Evolutionary conservation across 1,139 yeast genomes (phyloP), one percentile per base, ranked within the genome.

Genomic region (Sugiyamaella pinicola): DNA sequence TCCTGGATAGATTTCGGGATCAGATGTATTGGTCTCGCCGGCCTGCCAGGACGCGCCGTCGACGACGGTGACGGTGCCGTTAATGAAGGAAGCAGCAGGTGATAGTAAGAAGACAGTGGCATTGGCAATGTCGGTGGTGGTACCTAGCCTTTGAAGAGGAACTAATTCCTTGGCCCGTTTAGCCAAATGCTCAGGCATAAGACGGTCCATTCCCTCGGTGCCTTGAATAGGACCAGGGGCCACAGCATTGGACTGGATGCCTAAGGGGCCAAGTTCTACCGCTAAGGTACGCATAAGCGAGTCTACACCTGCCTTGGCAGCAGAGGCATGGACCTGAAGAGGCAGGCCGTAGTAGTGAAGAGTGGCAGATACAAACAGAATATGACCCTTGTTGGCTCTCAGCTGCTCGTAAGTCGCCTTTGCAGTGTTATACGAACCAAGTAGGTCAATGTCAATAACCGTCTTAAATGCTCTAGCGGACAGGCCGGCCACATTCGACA

Each of bases 11-110:
- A 38, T 18, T 19, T 38, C 41, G 12, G 41, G 15, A n/a, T 38
- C 41, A 12, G 41, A 4, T 7, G 41, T 38, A 26, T 38, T 38
- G 41, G 19, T 38, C 24, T 38, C 41, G 28, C 89, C 93, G 64
- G 81, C 73, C 66, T 89, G 96, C 96, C 97, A 90, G 53, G 81
- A 77, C 1, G 84, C 98, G 51, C 98, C 98, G 69, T 91, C 99
- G 10, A 91, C 96, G 12, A 89, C 85, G 43, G 81, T 75, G 21
- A 85, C 74, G 2, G 89, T 82, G 13, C 98, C 98, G 10, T 86
- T 83, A 33, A 91, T 78, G 67, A 84, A 91, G 13, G 76, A 65
- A 4, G 93, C 89, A 4, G 96, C 96, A 1, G 85, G 85, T 29
- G 96, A 86, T 64, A 91, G 86, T 61, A 91, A 73, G 67, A 77